These are phyloP conservation scores for Trametes gibbosa DNA, from an alignment of 768 basidiomycete genomes.

Conservation along the genomic window DNA sequence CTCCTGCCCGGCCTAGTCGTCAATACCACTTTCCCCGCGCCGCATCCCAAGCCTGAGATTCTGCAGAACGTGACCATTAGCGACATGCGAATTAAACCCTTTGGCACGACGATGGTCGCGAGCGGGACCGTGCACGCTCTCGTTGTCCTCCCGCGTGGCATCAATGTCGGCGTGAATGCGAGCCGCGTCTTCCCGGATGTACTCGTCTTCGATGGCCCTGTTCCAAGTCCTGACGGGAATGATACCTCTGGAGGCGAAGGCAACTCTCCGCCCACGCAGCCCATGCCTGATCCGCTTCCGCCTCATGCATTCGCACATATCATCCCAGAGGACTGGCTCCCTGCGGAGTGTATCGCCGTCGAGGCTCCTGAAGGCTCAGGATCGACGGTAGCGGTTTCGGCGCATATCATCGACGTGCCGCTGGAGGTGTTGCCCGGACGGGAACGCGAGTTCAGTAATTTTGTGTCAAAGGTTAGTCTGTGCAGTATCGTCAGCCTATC, in stretches of 20 bases:
- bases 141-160: conserved; percentile 66
- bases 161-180: conserved; percentile 64
- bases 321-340: conserved; percentile 67
- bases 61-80: conserved; percentile 71
- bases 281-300: conserved; percentile 66
- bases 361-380: conserved; percentile 45
- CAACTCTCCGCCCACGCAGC: conserved; percentile 39
- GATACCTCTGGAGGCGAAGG: not conserved
- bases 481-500: not conserved
- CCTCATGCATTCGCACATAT: conserved; percentile 75
- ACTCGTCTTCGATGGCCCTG: conserved; percentile 72
- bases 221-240: conserved; percentile 34
- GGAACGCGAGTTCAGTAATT: conserved; percentile 70
- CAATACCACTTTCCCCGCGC: conserved; percentile 60
- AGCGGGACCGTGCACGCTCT: conserved; percentile 67
- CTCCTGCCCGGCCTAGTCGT: conserved; percentile 49
- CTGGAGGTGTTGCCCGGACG: conserved; percentile 77
- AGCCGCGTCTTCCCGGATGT: conserved; percentile 71
- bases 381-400: conserved; percentile 54
- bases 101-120: conserved; percentile 50
- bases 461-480: conserved; percentile 65
- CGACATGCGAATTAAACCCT: conserved; percentile 68
- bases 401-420: conserved; percentile 70
- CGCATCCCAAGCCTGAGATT: conserved; percentile 59
- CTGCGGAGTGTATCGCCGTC: conserved; percentile 41